phyloP scores from a whole-genome alignment of 345 rosid species.

The Syzygium oleosum region DNA sequence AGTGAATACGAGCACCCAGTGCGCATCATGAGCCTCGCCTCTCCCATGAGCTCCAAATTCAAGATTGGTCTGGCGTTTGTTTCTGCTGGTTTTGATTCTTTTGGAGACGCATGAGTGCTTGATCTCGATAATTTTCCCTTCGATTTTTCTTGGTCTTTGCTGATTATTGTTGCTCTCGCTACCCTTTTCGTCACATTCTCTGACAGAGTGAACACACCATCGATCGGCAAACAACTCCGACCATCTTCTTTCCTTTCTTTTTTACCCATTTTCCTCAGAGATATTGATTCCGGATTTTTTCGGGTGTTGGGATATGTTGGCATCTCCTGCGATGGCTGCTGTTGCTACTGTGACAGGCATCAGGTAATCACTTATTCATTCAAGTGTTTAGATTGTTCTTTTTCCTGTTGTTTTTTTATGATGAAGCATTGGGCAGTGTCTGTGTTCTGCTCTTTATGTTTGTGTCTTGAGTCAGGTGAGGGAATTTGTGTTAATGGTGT shows the following conservation, averaged over 20 bases:
- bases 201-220: not conserved
- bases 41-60: not conserved
- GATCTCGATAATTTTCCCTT: not conserved
- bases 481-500: not conserved
- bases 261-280: not conserved
- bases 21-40: not conserved
- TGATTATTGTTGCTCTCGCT: not conserved
- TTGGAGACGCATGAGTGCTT: not conserved
- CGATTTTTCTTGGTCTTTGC: not conserved
- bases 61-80: not conserved
- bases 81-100: not conserved
- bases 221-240: not conserved
- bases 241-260: not conserved
- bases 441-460: not conserved
- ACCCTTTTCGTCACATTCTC: not conserved
- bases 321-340: constrained; percentile 1
- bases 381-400: not conserved
- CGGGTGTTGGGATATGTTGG: not conserved
- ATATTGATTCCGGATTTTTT: not conserved
- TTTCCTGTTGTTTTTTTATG: not conserved
- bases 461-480: not conserved
- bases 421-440: not conserved
- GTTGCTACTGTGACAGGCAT: not conserved
- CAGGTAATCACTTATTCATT: not conserved
- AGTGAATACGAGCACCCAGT: not conserved